Conservation (phyloP, 176 grass and related monocot species). For the Puccinellia tenuiflora region DNA sequence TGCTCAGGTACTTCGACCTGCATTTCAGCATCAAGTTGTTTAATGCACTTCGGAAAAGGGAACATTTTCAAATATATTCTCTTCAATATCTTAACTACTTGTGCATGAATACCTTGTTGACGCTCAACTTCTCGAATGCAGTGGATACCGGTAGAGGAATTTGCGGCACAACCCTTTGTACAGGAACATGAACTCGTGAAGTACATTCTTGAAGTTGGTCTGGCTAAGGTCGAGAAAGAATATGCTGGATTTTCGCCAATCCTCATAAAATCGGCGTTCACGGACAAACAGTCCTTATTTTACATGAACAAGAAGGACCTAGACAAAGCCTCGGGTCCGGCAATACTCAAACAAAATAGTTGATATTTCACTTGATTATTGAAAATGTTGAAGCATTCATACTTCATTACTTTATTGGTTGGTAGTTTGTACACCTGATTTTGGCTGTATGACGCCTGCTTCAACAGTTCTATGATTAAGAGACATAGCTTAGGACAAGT, state of each 20-base stretch:
- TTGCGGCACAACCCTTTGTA: constrained; percentile 69
- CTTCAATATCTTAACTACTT: not conserved
- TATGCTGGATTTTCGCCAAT: constrained; percentile 77
- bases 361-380: not conserved
- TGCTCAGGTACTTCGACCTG: constrained; percentile 50
- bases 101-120: not conserved
- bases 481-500: not conserved
- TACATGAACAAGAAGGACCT: constrained; percentile 69
- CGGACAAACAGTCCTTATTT: constrained; percentile 40
- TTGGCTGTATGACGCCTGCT: not conserved
- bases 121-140: constrained; percentile 28
- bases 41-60: not conserved
- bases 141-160: constrained; percentile 95
- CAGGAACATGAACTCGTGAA: constrained; percentile 78
- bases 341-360: not conserved
- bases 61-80: not conserved
- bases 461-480: not conserved
- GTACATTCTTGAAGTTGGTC: constrained; percentile 66
- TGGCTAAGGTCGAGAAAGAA: constrained; percentile 57
- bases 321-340: constrained; percentile 29
- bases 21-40: not conserved
- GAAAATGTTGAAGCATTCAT: not conserved
- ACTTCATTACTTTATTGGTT: not conserved
- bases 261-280: constrained; percentile 67
- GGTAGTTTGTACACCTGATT: not conserved